A percentile compares a stretch with the other conserved stretches of the same genome.
Evolutionary conservation across 305 asterid species (phyloP).

Genomic region (Solanum hybrid): DNA sequence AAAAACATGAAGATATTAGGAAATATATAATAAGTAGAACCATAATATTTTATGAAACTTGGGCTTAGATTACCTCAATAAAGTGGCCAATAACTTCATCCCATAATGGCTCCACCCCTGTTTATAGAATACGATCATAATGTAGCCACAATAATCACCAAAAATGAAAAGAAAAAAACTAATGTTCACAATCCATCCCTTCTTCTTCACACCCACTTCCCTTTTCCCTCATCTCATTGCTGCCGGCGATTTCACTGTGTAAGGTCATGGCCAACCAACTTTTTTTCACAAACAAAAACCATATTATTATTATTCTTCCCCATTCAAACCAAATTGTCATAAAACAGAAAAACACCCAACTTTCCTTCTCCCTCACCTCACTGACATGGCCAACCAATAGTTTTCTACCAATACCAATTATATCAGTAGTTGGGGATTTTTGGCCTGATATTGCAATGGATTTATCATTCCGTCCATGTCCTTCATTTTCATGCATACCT

Average conservation of each 20-base stretch:
- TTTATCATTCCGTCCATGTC: not conserved
- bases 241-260: not conserved
- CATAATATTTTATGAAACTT: not conserved
- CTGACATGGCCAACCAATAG: not conserved
- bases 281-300: not conserved
- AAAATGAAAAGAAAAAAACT: not conserved
- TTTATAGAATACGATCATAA: slow-evolving; percentile 9
- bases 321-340: not conserved
- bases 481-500: not conserved
- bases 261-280: not conserved
- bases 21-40: not conserved
- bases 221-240: not conserved
- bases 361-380: not conserved
- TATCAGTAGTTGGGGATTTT: not conserved
- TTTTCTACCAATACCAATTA: not conserved
- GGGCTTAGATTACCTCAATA: slow-evolving; percentile 51
- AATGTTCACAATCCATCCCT: not conserved
- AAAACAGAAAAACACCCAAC: not conserved
- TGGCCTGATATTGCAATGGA: not conserved
- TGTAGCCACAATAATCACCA: not conserved
- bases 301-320: not conserved
- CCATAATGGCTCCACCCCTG: slow-evolving; percentile 97
- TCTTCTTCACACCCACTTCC: not conserved
- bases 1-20: slow-evolving; percentile 17
- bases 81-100: slow-evolving; percentile 80